Base-by-base conservation (phyloP, 306 rosid species). In the Casuarina glauca region DNA sequence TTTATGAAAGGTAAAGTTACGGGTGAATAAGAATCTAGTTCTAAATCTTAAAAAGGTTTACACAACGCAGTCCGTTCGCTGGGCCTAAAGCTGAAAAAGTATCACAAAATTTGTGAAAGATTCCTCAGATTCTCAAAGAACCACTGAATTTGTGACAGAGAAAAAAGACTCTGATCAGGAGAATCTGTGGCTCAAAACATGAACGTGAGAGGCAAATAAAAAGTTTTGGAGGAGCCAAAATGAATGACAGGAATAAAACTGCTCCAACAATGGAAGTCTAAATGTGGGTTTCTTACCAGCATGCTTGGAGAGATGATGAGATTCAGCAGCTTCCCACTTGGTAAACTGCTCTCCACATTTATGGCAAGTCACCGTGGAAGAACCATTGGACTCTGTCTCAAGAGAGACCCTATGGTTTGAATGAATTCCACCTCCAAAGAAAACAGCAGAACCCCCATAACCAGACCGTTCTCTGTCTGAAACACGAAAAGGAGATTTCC, bases 241-340 rank as follows among this genome's bases (percentile, higher is more conserved):
- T 74, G 20, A 78, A 62, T 52, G 63, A n/a, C 32, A 54, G 53
- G 42, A n/a, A 39, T 39, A 38, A 3, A 66, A 73, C 50, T 68
- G 72, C 82, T 41, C 61, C 2, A 68, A 78, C 46, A 70, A 38
- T 19, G n/a, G 39, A 69, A 70, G 20, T 36, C n/a, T 38, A 67
- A 41, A 46, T 20, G 46, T 39, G 43, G 51, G 69, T 43, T 70
- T 75, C 76, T 74, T 80, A 88, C 97, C 96, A 50, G 97, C 97
- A 87, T 93, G 97, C 80, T 89, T 93, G 80, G 97, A 91, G 70
- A 93, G 93, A 84, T 93, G 97, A 71, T 93, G 97, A 50, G 94
- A 75, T 82, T 91, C 97, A 74, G 96, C 97, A 82, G 91, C 94
- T 45, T 93, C 97, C 96, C 96, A 91, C 78, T 88, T 93, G 82